phyloP scores from a whole-genome alignment of 2,329 filamentous ascomycete species.

The Cryphonectria parasitica region DNA sequence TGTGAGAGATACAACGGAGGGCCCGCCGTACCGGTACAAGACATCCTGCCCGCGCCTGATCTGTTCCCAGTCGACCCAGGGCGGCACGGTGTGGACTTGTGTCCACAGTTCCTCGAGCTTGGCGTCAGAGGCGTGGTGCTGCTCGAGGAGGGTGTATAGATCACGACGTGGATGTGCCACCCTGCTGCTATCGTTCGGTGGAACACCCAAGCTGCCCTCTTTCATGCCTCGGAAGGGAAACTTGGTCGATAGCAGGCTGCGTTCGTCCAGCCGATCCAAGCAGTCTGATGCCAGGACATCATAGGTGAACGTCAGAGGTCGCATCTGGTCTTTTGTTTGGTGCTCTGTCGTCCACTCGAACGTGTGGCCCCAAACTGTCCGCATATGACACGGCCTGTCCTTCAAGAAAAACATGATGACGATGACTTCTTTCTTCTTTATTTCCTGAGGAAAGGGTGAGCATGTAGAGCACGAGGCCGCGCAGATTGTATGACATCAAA shows the following conservation, averaged over 20 bases:
- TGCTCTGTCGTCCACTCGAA: slow-evolving; percentile 73
- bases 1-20: slow-evolving; percentile 65
- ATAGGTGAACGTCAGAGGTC: slow-evolving; percentile 66
- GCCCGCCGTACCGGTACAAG: slow-evolving; percentile 75
- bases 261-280: slow-evolving; percentile 63
- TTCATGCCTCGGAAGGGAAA: background rate
- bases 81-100: slow-evolving; percentile 67
- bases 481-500: background rate
- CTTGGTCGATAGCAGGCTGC: slow-evolving; percentile 51
- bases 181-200: slow-evolving; percentile 33
- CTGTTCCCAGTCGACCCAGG: slow-evolving; percentile 80
- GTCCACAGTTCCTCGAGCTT: slow-evolving; percentile 63
- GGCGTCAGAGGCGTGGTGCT: slow-evolving; percentile 60
- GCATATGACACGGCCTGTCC: slow-evolving; percentile 29
- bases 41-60: slow-evolving; percentile 75
- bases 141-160: slow-evolving; percentile 64
- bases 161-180: slow-evolving; percentile 51
- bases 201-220: background rate
- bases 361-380: slow-evolving; percentile 61
- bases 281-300: slow-evolving; percentile 71
- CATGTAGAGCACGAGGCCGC: background rate
- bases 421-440: background rate
- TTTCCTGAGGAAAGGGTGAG: background rate
- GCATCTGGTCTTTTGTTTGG: slow-evolving; percentile 60
- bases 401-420: slow-evolving; percentile 22